A percentile compares a stretch with the other conserved stretches of the same genome.
phyloP scores from a whole-genome alignment of 306 rosid genomes.

The Geum urbanum region DNA sequence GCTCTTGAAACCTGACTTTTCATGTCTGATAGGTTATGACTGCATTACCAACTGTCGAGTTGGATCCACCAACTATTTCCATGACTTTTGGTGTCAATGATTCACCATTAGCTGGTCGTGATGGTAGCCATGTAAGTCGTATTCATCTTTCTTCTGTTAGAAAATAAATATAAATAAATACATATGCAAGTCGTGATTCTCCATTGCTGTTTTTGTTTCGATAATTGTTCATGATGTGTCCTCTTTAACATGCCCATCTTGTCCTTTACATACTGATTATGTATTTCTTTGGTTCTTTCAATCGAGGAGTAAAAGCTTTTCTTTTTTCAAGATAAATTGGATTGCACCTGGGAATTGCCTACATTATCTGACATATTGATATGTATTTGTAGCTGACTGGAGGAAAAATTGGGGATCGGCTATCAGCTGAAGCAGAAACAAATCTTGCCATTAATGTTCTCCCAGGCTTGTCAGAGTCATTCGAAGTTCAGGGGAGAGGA shows the following conservation, averaged over 20 bases:
- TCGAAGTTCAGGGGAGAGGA: conserved; percentile 99
- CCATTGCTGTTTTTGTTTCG: not conserved
- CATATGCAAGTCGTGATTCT: no score
- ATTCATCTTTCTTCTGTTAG: no score
- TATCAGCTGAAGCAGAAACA: conserved; percentile 93
- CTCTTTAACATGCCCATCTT: not conserved
- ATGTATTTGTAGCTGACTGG: conserved; percentile 69
- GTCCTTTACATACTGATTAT: not conserved
- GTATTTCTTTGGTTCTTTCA: not conserved
- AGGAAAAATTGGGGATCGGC: conserved; percentile 82
- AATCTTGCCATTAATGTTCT: conserved; percentile 97
- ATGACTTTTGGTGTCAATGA: conserved; percentile 99
- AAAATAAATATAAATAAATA: no score
- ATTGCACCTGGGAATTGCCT: conserved; percentile 8
- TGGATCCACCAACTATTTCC: conserved; percentile 99
- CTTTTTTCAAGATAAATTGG: not conserved
- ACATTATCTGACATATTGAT: conserved; percentile 27
- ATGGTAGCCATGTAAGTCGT: conserved; percentile 78
- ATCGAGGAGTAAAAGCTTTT: not conserved
- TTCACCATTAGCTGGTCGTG: conserved; percentile 97
- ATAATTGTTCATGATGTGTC: not conserved
- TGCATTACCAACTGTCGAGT: conserved; percentile 78
- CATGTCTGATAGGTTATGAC: conserved; percentile 48
- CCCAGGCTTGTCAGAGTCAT: conserved; percentile 88
- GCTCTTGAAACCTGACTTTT: conserved; percentile 1